Conservation (phyloP, 2,329 filamentous ascomycete species). For the Aspergillus chevalieri region DNA sequence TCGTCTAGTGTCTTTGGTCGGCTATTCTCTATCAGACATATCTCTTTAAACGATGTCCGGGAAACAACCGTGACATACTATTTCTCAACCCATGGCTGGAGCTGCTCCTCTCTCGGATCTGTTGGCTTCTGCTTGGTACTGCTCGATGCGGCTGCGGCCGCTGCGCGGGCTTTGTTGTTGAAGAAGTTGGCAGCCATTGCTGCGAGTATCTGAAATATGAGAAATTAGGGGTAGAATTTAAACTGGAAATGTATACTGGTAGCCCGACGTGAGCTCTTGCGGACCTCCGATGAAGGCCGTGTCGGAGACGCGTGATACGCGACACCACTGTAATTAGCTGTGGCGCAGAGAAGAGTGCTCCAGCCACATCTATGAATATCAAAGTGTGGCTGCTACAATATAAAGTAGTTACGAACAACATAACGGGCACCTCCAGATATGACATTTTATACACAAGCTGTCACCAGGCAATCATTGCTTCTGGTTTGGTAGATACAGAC, state of each 20-base stretch:
- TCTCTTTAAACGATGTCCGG: neutral
- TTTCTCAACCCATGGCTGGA: conserved; percentile 94
- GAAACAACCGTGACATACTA: conserved; percentile 57
- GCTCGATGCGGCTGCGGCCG: conserved; percentile 67
- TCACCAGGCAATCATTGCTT: too few species aligned
- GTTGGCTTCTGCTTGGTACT: conserved; percentile 61
- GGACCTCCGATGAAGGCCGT: neutral
- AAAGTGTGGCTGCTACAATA: too few species aligned
- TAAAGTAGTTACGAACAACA: too few species aligned
- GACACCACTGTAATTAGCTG: conserved; percentile 3
- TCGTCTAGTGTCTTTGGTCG: conserved; percentile 90
- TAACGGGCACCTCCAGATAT: too few species aligned
- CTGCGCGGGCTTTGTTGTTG: conserved; percentile 79
- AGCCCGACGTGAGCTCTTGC: neutral
- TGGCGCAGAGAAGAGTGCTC: neutral
- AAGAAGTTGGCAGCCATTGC: conserved; percentile 77
- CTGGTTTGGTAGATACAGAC: conserved; percentile 24
- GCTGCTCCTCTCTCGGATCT: conserved; percentile 55
- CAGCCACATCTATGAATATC: too few species aligned
- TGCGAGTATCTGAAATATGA: neutral
- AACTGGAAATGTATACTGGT: neutral
- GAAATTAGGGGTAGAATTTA: neutral
- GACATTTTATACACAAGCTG: too few species aligned
- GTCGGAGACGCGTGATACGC: conserved; percentile 1
- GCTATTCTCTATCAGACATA: conserved; percentile 43